Percentiles rank a stretch among this genome's conserved stretches.
phyloP scores from a whole-genome alignment of 2,329 filamentous ascomycete species.

The Pseudopithomyces maydicus region DNA sequence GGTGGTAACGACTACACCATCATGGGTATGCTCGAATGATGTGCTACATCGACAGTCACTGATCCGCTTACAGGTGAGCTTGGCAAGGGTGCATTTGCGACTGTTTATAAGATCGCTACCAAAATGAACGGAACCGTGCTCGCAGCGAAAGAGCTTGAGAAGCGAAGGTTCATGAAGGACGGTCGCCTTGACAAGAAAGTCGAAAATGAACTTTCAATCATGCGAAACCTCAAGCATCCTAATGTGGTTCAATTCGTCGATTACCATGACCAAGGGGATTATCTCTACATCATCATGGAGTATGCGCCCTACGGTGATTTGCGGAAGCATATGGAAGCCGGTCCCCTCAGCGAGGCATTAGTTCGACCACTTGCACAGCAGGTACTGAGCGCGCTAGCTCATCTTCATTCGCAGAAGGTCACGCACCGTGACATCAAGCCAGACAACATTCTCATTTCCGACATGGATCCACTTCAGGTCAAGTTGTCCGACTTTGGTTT shows the following conservation, averaged over 20 bases:
- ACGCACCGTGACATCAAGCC: slow-evolving; percentile 99
- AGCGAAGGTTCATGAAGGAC: slow-evolving; percentile 90
- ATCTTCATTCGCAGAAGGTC: slow-evolving; percentile 85
- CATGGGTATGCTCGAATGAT: slow-evolving; percentile 48
- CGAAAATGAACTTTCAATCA: slow-evolving; percentile 96
- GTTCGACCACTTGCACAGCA: slow-evolving; percentile 76
- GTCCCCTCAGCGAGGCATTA: slow-evolving; percentile 68
- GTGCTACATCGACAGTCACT: not conserved
- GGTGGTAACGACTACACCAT: slow-evolving; percentile 86
- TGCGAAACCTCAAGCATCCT: slow-evolving; percentile 80
- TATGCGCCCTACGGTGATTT: slow-evolving; percentile 83
- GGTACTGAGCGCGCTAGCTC: slow-evolving; percentile 80
- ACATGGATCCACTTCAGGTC: slow-evolving; percentile 73
- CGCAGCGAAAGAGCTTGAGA: slow-evolving; percentile 94
- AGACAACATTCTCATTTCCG: slow-evolving; percentile 90
- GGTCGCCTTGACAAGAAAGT: slow-evolving; percentile 88
- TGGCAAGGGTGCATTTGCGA: slow-evolving; percentile 93
- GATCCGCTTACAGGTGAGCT: slow-evolving; percentile 61
- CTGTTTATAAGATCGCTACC: slow-evolving; percentile 86
- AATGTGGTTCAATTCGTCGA: slow-evolving; percentile 94
- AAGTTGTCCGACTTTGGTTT: slow-evolving; percentile 97
- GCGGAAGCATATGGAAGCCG: slow-evolving; percentile 70
- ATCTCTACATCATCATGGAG: slow-evolving; percentile 98
- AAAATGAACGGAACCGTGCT: slow-evolving; percentile 83
- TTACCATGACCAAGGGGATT: slow-evolving; percentile 78